A percentile compares a stretch with the other conserved stretches of the same genome.
Conservation (phyloP, 2,329 filamentous ascomycete species). For the Sclerotinia borealis region DNA sequence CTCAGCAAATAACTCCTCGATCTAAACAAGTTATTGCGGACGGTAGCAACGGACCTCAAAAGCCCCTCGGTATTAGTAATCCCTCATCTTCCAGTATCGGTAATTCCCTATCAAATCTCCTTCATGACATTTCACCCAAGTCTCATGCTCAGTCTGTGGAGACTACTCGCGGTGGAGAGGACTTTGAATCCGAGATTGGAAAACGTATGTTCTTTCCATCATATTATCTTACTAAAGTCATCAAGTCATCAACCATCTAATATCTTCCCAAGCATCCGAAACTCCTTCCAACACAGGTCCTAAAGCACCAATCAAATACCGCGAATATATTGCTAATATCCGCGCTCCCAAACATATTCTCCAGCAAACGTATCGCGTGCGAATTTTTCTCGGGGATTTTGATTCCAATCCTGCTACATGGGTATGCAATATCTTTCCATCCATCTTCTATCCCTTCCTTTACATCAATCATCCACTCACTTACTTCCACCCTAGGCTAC, state of each 20-base stretch:
- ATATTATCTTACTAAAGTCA: not conserved
- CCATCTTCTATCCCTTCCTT: not conserved
- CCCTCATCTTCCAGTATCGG: not conserved
- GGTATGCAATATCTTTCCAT: constrained; percentile 21
- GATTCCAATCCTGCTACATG: constrained; percentile 27
- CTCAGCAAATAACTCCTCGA: not conserved
- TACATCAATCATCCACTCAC: too few relatives aligned
- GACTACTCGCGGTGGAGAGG: constrained; percentile 10
- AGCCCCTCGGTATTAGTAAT: not conserved
- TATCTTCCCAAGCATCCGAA: not conserved
- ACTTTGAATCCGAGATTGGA: constrained; percentile 23
- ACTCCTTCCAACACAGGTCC: not conserved
- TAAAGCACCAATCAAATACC: constrained; percentile 19
- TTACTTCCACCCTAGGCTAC: not conserved
- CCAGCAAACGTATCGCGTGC: constrained; percentile 33
- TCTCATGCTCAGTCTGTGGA: not conserved
- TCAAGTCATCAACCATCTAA: not conserved
- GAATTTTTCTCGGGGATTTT: constrained; percentile 35
- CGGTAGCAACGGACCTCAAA: not conserved
- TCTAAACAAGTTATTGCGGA: not conserved
- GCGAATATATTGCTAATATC: constrained; percentile 35
- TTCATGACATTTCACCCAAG: not conserved
- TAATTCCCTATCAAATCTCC: not conserved
- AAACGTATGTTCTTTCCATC: constrained; percentile 15
- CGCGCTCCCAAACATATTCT: constrained; percentile 34